These are phyloP conservation scores for Ophiosphaerella korrae DNA, from an alignment of 2,329 filamentous ascomycete species.

Conservation along the genomic window DNA sequence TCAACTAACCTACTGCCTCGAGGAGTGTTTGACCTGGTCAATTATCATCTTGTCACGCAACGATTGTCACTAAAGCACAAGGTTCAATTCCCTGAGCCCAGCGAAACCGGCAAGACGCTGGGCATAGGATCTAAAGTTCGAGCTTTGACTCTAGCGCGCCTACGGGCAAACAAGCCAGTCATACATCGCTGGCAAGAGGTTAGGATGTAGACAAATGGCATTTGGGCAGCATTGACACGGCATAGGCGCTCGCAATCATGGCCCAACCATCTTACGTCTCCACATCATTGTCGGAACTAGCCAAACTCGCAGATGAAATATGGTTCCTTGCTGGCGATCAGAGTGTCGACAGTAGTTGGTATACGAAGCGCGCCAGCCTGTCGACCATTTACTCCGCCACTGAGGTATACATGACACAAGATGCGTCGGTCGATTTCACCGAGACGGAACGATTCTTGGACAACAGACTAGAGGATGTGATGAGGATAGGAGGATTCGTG, in stretches of 20 bases:
- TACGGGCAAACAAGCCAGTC: conserved; percentile 75
- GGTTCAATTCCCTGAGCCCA: conserved; percentile 51
- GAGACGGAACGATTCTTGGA: conserved; percentile 83
- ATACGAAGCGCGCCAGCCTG: conserved; percentile 70
- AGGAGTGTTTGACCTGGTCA: conserved; percentile 80
- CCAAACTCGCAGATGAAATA: conserved; percentile 86
- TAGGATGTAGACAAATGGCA: conserved; percentile 35
- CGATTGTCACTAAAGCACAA: conserved; percentile 62
- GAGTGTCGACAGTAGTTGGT: conserved; percentile 86
- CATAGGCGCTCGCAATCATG: conserved; percentile 85
- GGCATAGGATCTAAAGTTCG: conserved; percentile 70
- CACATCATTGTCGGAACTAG: conserved; percentile 76
- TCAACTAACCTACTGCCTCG: conserved; percentile 81
- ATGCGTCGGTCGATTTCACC: conserved; percentile 71
- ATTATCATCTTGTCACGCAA: conserved; percentile 74
- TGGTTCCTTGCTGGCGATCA: conserved; percentile 83
- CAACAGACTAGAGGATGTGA: conserved; percentile 72
- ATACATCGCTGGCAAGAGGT: conserved; percentile 88
- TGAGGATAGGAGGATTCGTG: conserved; percentile 65
- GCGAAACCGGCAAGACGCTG: conserved; percentile 40
- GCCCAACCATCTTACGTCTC: conserved; percentile 80
- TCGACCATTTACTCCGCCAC: conserved; percentile 70
- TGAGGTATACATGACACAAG: conserved; percentile 94
- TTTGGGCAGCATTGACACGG: conserved; percentile 2
- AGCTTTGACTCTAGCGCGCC: conserved; percentile 73